Percentiles rank a stretch among this genome's conserved stretches.
phyloP scores from a whole-genome alignment of 352 stramenopile genomes.

The Globisporangium irregulare region DNA sequence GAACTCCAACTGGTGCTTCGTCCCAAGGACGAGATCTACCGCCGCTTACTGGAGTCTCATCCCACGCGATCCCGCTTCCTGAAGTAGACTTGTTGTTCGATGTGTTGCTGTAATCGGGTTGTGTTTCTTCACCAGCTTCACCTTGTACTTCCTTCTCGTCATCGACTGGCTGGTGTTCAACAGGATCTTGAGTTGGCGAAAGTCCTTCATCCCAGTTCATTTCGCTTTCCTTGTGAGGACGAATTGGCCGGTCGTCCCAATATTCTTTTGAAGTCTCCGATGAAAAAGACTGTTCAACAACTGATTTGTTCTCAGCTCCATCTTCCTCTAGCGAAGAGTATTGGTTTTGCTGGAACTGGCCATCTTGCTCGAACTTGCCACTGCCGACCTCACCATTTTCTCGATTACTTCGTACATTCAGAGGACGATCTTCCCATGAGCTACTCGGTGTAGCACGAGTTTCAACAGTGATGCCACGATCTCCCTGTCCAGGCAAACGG shows the following conservation, averaged over 20 bases:
- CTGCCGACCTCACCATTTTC: background rate
- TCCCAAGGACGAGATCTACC: background rate
- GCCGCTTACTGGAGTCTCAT: slow-evolving; percentile 1
- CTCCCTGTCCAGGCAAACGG: background rate
- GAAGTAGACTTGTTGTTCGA: background rate
- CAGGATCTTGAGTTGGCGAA: background rate
- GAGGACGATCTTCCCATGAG: slow-evolving; percentile 14
- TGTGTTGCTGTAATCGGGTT: background rate
- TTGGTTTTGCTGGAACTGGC: background rate
- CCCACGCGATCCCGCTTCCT: background rate
- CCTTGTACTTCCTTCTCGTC: background rate
- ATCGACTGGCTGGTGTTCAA: background rate
- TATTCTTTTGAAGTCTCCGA: background rate
- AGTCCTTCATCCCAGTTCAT: background rate
- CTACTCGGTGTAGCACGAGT: background rate
- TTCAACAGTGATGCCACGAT: too few relatives aligned
- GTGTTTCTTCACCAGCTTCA: background rate
- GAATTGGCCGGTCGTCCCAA: slow-evolving; percentile 23
- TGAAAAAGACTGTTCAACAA: background rate
- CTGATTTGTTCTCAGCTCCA: background rate
- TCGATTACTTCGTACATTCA: slow-evolving; percentile 7
- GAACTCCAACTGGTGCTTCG: slow-evolving; percentile 1
- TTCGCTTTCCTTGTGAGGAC: background rate
- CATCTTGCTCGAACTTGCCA: background rate
- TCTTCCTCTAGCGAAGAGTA: slow-evolving; percentile 4